These are phyloP conservation scores for Xylaria scruposa DNA, from an alignment of 495 filamentous ascomycete genomes.

Conservation along the genomic window DNA sequence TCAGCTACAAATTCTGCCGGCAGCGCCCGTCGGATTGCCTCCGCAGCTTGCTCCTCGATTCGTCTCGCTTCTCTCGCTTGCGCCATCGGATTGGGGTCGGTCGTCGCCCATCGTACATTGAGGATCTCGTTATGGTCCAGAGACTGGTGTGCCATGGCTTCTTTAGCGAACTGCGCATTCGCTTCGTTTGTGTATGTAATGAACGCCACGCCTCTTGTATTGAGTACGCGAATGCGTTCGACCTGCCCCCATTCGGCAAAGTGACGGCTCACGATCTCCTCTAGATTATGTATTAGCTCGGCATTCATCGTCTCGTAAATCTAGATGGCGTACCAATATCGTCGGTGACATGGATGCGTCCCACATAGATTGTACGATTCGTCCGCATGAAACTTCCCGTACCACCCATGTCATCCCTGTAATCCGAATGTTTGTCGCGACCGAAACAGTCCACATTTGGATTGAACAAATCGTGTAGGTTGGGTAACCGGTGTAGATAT, in stretches of 20 bases:
- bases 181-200: slow-evolving; percentile 87
- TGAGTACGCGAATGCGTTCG: slow-evolving; percentile 89
- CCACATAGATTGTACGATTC: slow-evolving; percentile 92
- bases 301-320: not conserved
- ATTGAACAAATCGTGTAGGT: slow-evolving; percentile 82
- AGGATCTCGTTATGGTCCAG: slow-evolving; percentile 89
- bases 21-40: slow-evolving; percentile 89
- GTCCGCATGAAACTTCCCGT: slow-evolving; percentile 89
- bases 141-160: slow-evolving; percentile 85
- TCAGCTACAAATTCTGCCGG: slow-evolving; percentile 92
- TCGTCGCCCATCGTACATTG: slow-evolving; percentile 97
- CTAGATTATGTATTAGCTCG: slow-evolving; percentile 39
- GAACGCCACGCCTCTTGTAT: slow-evolving; percentile 77
- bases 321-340: slow-evolving; percentile 64
- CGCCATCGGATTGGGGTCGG: slow-evolving; percentile 93
- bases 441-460: slow-evolving; percentile 95
- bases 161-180: slow-evolving; percentile 85
- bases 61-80: slow-evolving; percentile 89
- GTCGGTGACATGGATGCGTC: slow-evolving; percentile 93
- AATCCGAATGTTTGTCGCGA: slow-evolving; percentile 55
- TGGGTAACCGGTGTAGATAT: slow-evolving; percentile 88
- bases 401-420: slow-evolving; percentile 63
- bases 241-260: slow-evolving; percentile 94
- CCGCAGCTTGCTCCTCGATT: slow-evolving; percentile 97
- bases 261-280: slow-evolving; percentile 92